Conservation (phyloP, 78 protist genomes). For the Guillardia theta region DNA sequence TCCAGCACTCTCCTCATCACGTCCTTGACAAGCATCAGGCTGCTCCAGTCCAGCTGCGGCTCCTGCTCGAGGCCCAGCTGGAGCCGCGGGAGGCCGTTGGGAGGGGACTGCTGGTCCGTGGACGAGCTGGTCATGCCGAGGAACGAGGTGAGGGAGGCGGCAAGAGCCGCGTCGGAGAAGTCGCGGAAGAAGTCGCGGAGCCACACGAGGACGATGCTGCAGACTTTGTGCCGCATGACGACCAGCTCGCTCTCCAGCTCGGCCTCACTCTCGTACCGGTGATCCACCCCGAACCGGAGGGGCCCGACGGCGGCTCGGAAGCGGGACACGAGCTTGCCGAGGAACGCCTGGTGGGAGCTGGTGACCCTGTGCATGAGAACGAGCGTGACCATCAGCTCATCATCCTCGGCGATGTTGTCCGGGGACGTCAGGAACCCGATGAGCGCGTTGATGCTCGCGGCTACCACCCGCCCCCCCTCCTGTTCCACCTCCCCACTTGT, state of each 20-base stretch:
- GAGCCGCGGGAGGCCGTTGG: not conserved
- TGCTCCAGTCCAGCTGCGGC: not conserved
- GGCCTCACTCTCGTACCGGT: not conserved
- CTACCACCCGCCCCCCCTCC: not conserved
- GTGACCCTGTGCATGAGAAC: not conserved
- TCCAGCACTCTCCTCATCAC: not conserved
- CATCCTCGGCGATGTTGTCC: not conserved
- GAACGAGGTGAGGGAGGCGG: not conserved
- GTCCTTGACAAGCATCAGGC: not conserved
- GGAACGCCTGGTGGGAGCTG: not conserved
- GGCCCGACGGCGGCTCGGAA: not conserved
- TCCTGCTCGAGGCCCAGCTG: not conserved
- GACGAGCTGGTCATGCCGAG: not conserved
- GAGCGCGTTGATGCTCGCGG: not conserved
- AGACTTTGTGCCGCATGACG: not conserved
- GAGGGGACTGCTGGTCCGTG: not conserved
- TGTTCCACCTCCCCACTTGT: not conserved
- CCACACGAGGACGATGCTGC: not conserved
- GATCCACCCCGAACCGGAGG: not conserved
- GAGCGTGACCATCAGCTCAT: conserved; percentile 5
- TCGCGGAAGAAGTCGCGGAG: not conserved
- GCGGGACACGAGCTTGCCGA: not conserved
- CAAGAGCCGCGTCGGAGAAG: not conserved
- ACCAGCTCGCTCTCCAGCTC: not conserved
- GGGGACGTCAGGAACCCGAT: not conserved